Percentiles rank a stretch among this genome's conserved stretches.
These are phyloP conservation scores for Parathielavia appendiculata DNA, from an alignment of 495 filamentous ascomycete species.

Conservation along the genomic window DNA sequence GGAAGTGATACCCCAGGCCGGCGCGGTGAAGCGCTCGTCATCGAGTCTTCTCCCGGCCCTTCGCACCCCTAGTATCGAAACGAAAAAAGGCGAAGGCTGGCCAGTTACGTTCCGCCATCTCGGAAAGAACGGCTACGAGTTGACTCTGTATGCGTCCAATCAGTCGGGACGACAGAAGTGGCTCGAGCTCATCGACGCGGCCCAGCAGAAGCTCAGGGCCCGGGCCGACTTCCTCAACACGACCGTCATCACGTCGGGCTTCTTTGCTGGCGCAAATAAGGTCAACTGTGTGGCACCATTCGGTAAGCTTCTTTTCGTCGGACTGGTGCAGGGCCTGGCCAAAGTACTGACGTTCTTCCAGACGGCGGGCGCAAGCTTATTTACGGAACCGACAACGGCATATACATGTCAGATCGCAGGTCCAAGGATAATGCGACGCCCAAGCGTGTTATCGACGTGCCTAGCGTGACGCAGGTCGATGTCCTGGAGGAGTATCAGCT, in stretches of 20 bases:
- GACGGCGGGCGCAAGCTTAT: slow-evolving; percentile 95
- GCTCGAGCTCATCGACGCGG: slow-evolving; percentile 89
- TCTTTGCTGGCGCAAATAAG: slow-evolving; percentile 74
- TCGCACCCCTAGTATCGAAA: slow-evolving; percentile 43
- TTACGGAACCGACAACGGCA: slow-evolving; percentile 87
- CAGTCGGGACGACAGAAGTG: slow-evolving; percentile 82
- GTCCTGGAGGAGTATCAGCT: slow-evolving; percentile 92
- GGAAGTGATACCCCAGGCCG: slow-evolving; percentile 75
- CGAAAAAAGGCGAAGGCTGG: slow-evolving; percentile 66
- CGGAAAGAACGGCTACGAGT: slow-evolving; percentile 92
- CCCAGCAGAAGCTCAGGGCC: slow-evolving; percentile 77
- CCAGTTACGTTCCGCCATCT: slow-evolving; percentile 98
- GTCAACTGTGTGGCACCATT: slow-evolving; percentile 92
- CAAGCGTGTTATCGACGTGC: slow-evolving; percentile 76
- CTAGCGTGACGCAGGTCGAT: slow-evolving; percentile 88
- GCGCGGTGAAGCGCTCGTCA: slow-evolving; percentile 77
- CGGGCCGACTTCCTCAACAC: slow-evolving; percentile 92
- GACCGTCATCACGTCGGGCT: slow-evolving; percentile 74
- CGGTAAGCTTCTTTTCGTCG: slow-evolving; percentile 47
- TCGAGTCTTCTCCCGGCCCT: slow-evolving; percentile 78
- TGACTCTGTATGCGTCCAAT: slow-evolving; percentile 80
- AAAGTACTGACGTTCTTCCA: slow-evolving; percentile 1
- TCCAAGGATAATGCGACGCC: slow-evolving; percentile 78
- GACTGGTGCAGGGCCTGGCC: neutral
- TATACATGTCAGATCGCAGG: slow-evolving; percentile 85